phyloP scores from a whole-genome alignment of 495 filamentous ascomycete species.

The Aspergillus haitiensis region DNA sequence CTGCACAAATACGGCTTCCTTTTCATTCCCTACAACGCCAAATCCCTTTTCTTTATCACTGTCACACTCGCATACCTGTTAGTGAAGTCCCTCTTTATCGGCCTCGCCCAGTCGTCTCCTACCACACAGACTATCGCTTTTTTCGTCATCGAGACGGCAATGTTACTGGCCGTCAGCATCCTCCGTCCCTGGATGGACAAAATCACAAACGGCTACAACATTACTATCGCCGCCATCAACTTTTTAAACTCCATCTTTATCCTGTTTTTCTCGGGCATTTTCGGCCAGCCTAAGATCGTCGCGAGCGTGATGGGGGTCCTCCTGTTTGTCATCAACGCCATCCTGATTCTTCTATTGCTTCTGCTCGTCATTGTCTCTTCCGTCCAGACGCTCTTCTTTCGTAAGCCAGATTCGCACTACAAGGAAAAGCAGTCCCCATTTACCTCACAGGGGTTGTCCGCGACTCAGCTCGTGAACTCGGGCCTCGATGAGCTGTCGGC shows the following conservation, averaged over 20 bases:
- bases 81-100: conserved; percentile 86
- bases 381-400: conserved; percentile 20
- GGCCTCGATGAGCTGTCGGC: too few species aligned
- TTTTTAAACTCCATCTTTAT: conserved; percentile 87
- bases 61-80: conserved; percentile 75
- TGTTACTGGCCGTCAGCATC: conserved; percentile 74
- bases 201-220: conserved; percentile 95
- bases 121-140: conserved; percentile 80
- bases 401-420: neutral
- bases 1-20: conserved; percentile 98
- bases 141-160: conserved; percentile 77
- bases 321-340: conserved; percentile 88
- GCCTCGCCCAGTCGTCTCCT: conserved; percentile 68
- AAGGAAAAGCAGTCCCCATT: too few species aligned
- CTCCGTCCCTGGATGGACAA: conserved; percentile 98
- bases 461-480: too few species aligned
- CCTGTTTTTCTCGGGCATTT: conserved; percentile 75
- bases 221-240: conserved; percentile 84
- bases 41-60: conserved; percentile 94
- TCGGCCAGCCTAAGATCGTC: conserved; percentile 78
- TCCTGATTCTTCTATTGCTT: conserved; percentile 79
- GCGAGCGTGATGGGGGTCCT: conserved; percentile 91
- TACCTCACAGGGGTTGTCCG: too few species aligned
- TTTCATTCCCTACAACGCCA: conserved; percentile 94
- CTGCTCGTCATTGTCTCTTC: conserved; percentile 85